Percentiles rank a stretch among this genome's conserved stretches.
phyloP scores from a whole-genome alignment of 148 eudicot genomes.

The Silene conica region DNA sequence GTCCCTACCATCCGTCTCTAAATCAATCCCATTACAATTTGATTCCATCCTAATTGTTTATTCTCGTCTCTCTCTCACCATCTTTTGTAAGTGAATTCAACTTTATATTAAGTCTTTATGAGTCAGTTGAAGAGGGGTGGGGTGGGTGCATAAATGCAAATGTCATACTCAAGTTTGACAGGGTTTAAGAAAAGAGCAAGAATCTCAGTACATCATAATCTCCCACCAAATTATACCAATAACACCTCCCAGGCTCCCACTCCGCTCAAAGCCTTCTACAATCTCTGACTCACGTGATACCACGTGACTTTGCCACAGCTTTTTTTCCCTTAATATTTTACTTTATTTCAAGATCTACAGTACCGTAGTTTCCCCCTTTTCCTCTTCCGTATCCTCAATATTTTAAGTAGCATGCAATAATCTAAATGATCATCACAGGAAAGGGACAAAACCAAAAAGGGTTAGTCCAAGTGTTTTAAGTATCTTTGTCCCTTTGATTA shows the following conservation, averaged over 20 bases:
- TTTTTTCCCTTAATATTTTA: background rate
- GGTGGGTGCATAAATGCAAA: constrained; percentile 23
- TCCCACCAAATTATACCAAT: constrained; percentile 23
- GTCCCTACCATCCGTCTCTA: constrained; percentile 26
- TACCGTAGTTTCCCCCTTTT: constrained; percentile 7
- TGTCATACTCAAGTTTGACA: constrained; percentile 22
- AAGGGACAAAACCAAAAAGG: constrained; percentile 27
- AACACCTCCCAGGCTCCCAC: no score
- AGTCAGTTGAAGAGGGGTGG: background rate
- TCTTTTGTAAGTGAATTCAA: background rate
- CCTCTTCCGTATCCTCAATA: background rate
- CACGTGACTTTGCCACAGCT: constrained; percentile 31
- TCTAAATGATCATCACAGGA: constrained; percentile 21
- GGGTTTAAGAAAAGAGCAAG: constrained; percentile 27
- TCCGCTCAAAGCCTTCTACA: constrained; percentile 16
- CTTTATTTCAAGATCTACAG: constrained; percentile 29
- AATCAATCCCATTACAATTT: constrained; percentile 14
- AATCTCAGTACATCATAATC: constrained; percentile 32
- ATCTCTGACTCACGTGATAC: constrained; percentile 41
- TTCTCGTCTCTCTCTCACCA: background rate
- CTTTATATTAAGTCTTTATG: no score
- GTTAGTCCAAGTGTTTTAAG: constrained; percentile 23
- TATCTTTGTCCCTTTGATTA: constrained; percentile 33
- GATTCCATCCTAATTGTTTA: constrained; percentile 7
- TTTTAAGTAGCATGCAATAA: constrained; percentile 20